These are phyloP conservation scores for Auricularia sp. DNA, from an alignment of 768 basidiomycete genomes.

Conservation along the genomic window DNA sequence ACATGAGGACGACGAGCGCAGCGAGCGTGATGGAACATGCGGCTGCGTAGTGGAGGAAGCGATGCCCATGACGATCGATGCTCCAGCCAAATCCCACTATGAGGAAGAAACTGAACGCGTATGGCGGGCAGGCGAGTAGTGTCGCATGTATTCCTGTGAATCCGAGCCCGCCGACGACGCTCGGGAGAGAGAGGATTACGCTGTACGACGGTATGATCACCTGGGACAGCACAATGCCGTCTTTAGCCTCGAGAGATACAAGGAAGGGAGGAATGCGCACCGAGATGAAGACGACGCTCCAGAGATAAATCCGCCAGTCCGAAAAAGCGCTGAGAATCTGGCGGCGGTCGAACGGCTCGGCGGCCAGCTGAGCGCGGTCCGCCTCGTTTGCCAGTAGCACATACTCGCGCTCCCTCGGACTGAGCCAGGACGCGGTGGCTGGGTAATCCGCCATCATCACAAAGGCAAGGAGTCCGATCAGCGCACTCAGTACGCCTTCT, in stretches of 20 bases:
- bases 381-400: slow-evolving; percentile 10
- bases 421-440: slow-evolving; percentile 35
- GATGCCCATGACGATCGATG: slow-evolving; percentile 14
- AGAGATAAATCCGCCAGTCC: slow-evolving; percentile 29
- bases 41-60: slow-evolving; percentile 17
- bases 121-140: slow-evolving; percentile 12
- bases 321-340: slow-evolving; percentile 20
- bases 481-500: slow-evolving; percentile 13
- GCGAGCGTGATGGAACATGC: slow-evolving; percentile 12
- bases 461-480: slow-evolving; percentile 22
- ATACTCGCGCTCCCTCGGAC: slow-evolving; percentile 27
- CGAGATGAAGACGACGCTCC: slow-evolving; percentile 33
- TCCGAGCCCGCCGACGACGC: slow-evolving; percentile 42
- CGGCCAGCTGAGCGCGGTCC: slow-evolving; percentile 11
- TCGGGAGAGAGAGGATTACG: slow-evolving; percentile 28
- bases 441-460: slow-evolving; percentile 40
- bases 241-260: neutral
- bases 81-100: slow-evolving; percentile 10
- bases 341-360: slow-evolving; percentile 9
- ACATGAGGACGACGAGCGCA: slow-evolving; percentile 22
- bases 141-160: slow-evolving; percentile 8
- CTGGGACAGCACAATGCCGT: neutral
- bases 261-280: slow-evolving; percentile 34
- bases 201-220: slow-evolving; percentile 9
- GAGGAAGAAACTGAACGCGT: slow-evolving; percentile 6